phyloP scores from a whole-genome alignment of 164 flowering plant species.

The Aristolochia contorta region DNA sequence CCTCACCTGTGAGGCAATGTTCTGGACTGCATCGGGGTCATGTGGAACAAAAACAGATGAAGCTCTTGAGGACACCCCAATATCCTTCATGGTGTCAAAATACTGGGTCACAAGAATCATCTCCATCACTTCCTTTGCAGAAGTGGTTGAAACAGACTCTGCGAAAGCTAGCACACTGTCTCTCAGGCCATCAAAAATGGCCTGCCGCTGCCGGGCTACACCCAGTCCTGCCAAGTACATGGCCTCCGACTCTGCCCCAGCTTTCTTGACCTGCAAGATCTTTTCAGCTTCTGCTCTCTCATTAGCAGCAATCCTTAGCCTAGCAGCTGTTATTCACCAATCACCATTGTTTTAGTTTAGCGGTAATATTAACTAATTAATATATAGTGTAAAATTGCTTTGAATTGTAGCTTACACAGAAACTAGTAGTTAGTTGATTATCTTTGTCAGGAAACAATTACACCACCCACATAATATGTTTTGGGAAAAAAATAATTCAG shows the following conservation, averaged over 20 bases:
- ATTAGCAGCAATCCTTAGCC: slow-evolving; percentile 68
- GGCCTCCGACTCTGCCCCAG: slow-evolving; percentile 80
- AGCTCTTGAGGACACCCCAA: slow-evolving; percentile 57
- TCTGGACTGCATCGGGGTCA: slow-evolving; percentile 68
- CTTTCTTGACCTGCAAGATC: slow-evolving; percentile 70
- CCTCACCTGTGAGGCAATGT: slow-evolving; percentile 56
- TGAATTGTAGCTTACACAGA: not conserved
- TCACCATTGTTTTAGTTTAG: not conserved
- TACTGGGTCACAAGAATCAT: slow-evolving; percentile 71
- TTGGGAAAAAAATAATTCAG: no score
- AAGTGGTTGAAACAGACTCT: slow-evolving; percentile 61
- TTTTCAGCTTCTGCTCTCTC: slow-evolving; percentile 90
- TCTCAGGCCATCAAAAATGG: slow-evolving; percentile 71
- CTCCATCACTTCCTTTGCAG: slow-evolving; percentile 61
- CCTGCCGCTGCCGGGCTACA: slow-evolving; percentile 65
- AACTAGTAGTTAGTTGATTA: not conserved
- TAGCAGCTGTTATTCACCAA: slow-evolving; percentile 37
- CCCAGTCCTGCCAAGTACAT: slow-evolving; percentile 73
- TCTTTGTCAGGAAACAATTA: not conserved
- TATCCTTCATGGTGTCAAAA: slow-evolving; percentile 74
- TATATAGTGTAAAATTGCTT: not conserved
- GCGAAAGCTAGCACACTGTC: slow-evolving; percentile 77
- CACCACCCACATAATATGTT: not conserved
- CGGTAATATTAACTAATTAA: not conserved
- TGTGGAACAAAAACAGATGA: slow-evolving; percentile 75